Percentiles rank a stretch among this genome's conserved stretches.
phyloP scores from a whole-genome alignment of 176 grass and related monocot species.

The Phragmites australis region DNA sequence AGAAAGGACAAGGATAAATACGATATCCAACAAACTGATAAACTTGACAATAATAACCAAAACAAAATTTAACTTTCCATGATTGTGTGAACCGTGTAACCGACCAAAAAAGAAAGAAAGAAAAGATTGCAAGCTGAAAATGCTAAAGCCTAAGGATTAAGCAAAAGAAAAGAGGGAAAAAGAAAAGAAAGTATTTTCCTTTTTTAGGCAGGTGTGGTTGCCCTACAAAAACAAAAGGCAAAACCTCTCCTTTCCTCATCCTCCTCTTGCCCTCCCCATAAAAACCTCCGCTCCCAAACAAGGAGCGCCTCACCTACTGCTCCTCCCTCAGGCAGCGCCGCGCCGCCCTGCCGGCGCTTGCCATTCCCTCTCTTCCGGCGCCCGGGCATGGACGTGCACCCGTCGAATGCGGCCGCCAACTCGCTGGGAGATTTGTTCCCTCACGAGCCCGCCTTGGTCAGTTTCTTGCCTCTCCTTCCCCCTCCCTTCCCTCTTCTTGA shows the following conservation, averaged over 20 bases:
- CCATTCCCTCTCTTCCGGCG: background rate
- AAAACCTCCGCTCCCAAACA: constrained; percentile 32
- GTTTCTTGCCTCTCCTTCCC: background rate
- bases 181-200: background rate
- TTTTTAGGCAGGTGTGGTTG: background rate
- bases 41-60: background rate
- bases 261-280: constrained; percentile 23
- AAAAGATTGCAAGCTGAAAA: no score
- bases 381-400: constrained; percentile 45
- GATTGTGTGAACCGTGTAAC: no score
- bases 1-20: background rate
- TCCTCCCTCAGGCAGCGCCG: constrained; percentile 11
- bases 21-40: background rate
- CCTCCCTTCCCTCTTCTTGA: background rate
- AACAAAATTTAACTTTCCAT: background rate
- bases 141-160: background rate
- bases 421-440: constrained; percentile 36
- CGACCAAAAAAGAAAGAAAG: constrained; percentile 1
- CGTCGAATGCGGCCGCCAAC: constrained; percentile 36
- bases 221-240: background rate
- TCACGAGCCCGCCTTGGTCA: constrained; percentile 39
- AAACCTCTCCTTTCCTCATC: background rate
- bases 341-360: constrained; percentile 11
- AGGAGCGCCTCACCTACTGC: constrained; percentile 26
- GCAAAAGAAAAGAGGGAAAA: background rate